Conservation (phyloP, 2,329 filamentous ascomycete genomes). For the Colletotrichum sp. region DNA sequence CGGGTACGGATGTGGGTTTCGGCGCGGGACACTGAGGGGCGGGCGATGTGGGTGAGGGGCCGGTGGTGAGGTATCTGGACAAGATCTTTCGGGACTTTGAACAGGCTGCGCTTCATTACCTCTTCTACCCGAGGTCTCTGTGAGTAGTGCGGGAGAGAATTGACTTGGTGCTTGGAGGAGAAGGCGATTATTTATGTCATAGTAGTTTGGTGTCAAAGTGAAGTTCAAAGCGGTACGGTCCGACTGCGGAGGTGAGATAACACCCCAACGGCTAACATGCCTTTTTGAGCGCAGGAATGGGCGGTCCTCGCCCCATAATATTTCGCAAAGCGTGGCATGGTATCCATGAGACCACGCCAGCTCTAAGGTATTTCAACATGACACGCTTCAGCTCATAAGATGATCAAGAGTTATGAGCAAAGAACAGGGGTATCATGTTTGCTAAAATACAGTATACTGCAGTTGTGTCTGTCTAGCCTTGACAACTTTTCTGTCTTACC, state of each 20-base stretch:
- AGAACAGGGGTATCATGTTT: slow-evolving; percentile 13
- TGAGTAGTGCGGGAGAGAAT: no score
- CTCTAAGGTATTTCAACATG: not conserved
- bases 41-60: not conserved
- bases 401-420: not conserved
- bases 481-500: slow-evolving; percentile 55
- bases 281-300: not conserved
- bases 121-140: not conserved
- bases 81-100: not conserved
- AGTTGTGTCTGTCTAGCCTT: not conserved
- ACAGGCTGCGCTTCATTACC: slow-evolving; percentile 9
- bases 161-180: not conserved
- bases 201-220: not conserved
- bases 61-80: not conserved
- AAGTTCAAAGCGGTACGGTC: slow-evolving; percentile 1
- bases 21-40: not conserved
- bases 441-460: not conserved
- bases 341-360: not conserved
- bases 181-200: not conserved
- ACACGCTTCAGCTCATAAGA: not conserved
- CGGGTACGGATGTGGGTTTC: not conserved
- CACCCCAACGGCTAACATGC: not conserved
- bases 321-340: not conserved
- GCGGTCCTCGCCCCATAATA: not conserved
- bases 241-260: slow-evolving; percentile 9